Base-by-base conservation (phyloP, 202 grass and related monocot genomes). In the Digitaria exilis region DNA sequence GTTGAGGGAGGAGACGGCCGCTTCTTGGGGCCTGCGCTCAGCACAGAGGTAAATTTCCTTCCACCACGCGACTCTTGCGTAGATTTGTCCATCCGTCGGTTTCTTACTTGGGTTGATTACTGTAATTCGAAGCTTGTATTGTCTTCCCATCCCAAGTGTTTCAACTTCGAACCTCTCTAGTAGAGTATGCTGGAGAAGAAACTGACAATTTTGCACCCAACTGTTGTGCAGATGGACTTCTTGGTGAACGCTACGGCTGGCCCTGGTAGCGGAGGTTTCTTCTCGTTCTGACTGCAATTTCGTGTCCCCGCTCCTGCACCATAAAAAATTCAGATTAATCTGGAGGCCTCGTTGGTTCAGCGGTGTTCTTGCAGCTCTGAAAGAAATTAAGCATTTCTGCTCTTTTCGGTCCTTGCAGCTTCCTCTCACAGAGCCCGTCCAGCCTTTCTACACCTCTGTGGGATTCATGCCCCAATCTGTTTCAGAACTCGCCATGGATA, bases 151-250 rank as follows among this genome's bases (percentile, higher is more conserved):
- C 50, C 19, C 6, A n/a, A 21, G 19, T 54, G 50, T 80, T 67
- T 19, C n/a, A n/a, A n/a, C n/a, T n/a, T n/a, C n/a, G 32, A 31
- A 24, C 60, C 39, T 10, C 21, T 57, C 77, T 39, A 39, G 37
- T 48, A 4, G 6, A 39, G 37, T 48, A 4, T 68, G 42, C 28
- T 61, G 19, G 37, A 73, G 58, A 26, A 51, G 60, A 13, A 35
- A 35, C 58, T 79, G 42, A 74, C 49, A 3, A 16, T 74, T 21
- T 21, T 8, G 2, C 48, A 1, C 66, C 80, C 43, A 14, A 45
- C 45, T 48, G 1, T 56, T 45, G 25, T 11, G 80, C 88, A 80
- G 88, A 90, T 90, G 60, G 61, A 83, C 34, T 80, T 81, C 16
- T 15, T 55, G 22, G 81, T 52, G 31, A 32, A 32, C 7, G 29